These are phyloP conservation scores for Alloteropsis semialata DNA, from an alignment of 176 grass and related monocot species.

Conservation along the genomic window DNA sequence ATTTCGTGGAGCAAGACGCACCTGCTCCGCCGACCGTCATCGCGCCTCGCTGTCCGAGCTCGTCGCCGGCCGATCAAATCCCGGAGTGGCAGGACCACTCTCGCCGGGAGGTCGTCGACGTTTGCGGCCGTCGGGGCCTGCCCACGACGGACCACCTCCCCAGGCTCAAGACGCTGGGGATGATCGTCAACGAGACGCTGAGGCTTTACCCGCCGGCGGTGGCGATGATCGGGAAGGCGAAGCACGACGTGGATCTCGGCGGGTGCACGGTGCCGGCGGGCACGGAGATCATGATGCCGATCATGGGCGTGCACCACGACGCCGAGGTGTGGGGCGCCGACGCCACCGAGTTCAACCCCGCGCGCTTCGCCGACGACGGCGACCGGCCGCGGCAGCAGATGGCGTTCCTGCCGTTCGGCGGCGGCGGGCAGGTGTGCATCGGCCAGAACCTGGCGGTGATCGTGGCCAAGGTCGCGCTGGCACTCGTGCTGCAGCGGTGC, in stretches of 20 bases:
- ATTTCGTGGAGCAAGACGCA: no score
- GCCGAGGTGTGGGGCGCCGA: conserved; percentile 66
- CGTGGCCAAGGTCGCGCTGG: conserved; percentile 77
- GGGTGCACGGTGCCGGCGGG: conserved; percentile 75
- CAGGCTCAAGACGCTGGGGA: conserved; percentile 71
- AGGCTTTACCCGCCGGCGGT: conserved; percentile 90
- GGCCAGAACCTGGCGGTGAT: conserved; percentile 86
- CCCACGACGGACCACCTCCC: conserved; percentile 71
- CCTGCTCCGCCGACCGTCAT: no score
- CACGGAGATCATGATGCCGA: conserved; percentile 81
- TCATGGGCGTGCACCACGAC: conserved; percentile 95
- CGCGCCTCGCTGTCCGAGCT: no score
- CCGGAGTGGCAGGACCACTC: conserved; percentile 87
- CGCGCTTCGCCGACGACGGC: conserved; percentile 38
- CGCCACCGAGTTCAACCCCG: conserved; percentile 71
- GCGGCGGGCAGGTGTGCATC: conserved; percentile 80
- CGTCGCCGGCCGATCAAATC: no score
- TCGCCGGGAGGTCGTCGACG: conserved; percentile 68
- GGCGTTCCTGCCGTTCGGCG: conserved; percentile 86
- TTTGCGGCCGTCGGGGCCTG: conserved; percentile 53
- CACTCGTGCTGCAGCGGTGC: conserved; percentile 78
- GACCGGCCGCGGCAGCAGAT: conserved; percentile 44
- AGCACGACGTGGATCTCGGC: conserved; percentile 65
- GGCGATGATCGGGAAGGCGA: conserved; percentile 74
- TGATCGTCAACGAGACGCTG: conserved; percentile 88